Conservation (phyloP, 495 filamentous ascomycete genomes). For the Neurospora sp. region DNA sequence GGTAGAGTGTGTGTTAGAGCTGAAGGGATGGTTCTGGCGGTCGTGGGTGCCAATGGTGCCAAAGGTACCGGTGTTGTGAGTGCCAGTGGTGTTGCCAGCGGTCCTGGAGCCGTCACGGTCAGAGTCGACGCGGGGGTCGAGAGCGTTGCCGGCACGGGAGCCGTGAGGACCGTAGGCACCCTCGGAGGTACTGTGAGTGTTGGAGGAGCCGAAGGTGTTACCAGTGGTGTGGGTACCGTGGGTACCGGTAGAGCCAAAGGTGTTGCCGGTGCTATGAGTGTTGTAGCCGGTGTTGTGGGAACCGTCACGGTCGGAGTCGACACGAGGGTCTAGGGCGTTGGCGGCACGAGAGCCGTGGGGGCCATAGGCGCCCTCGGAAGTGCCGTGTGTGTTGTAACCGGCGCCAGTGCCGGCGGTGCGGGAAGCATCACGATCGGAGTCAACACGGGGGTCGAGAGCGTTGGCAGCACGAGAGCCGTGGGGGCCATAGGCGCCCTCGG, state of each 20-base stretch:
- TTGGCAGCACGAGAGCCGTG: conserved; percentile 12
- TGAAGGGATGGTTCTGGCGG: conserved; percentile 3
- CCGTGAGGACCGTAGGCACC: background rate
- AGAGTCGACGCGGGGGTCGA: conserved; percentile 41
- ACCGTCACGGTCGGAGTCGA: conserved; percentile 7
- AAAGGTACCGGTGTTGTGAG: conserved; percentile 4
- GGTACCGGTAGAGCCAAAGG: background rate
- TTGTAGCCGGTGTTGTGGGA: conserved; percentile 2
- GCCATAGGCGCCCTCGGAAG: conserved; percentile 5
- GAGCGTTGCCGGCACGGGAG: conserved; percentile 27
- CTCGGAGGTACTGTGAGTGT: background rate
- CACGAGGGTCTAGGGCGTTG: conserved; percentile 10
- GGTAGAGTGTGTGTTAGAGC: conserved; percentile 9
- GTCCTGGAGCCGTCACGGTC: conserved; percentile 14
- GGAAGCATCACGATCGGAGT: conserved; percentile 7
- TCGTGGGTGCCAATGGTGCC: conserved; percentile 3
- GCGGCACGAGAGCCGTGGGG: conserved; percentile 9
- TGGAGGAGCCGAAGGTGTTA: conserved; percentile 4
- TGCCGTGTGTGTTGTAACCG: conserved; percentile 6
- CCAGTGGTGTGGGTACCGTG: conserved; percentile 1
- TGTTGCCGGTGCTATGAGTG: conserved; percentile 8
- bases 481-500: conserved; percentile 6
- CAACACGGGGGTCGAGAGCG: conserved; percentile 9
- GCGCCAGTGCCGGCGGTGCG: conserved; percentile 9
- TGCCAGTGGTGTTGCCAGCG: conserved; percentile 7